These are phyloP conservation scores for Aureobasidium sp. DNA, from an alignment of 2,329 filamentous ascomycete species.

Conservation along the genomic window DNA sequence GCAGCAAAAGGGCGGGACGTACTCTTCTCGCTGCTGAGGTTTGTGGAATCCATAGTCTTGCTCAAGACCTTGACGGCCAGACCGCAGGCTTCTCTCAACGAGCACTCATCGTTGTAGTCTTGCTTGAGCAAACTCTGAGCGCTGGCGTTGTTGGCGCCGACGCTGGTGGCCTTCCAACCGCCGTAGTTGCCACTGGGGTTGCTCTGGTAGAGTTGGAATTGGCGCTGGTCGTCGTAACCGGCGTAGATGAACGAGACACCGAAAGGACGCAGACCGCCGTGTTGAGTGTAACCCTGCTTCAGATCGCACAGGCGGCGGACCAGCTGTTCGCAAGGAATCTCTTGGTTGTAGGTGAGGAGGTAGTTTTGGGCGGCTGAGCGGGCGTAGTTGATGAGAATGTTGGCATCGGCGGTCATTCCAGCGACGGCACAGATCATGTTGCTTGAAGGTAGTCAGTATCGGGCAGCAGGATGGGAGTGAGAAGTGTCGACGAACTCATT, in stretches of 20 bases:
- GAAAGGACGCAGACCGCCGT: slow-evolving; percentile 94
- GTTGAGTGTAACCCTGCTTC: slow-evolving; percentile 98
- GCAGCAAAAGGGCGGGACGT: slow-evolving; percentile 25
- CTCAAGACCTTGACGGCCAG: slow-evolving; percentile 98
- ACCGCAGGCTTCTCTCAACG: slow-evolving; percentile 89
- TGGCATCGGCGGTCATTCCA: slow-evolving; percentile 98
- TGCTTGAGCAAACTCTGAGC: slow-evolving; percentile 97
- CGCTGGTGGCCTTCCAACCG: slow-evolving; percentile 97
- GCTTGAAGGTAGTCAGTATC: slow-evolving; percentile 41
- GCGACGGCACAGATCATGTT: slow-evolving; percentile 99
- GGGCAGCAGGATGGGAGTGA: background rate
- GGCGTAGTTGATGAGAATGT: slow-evolving; percentile 99
- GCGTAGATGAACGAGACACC: slow-evolving; percentile 99
- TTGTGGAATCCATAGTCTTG: slow-evolving; percentile 99
- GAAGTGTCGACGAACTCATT: slow-evolving; percentile 64
- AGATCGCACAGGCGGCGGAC: slow-evolving; percentile 93
- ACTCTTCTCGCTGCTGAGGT: slow-evolving; percentile 99
- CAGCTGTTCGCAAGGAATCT: slow-evolving; percentile 98
- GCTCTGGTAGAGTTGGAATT: slow-evolving; percentile 98
- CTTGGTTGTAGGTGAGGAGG: slow-evolving; percentile 98
- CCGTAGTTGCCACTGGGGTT: slow-evolving; percentile 99
- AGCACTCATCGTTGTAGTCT: slow-evolving; percentile 98
- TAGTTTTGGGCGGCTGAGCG: slow-evolving; percentile 94
- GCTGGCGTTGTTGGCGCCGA: slow-evolving; percentile 95
- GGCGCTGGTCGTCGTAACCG: slow-evolving; percentile 87